Evolutionary conservation across 1,284 basidiomycete species (phyloP).

Genomic region (Ceratobasidium sp.): DNA sequence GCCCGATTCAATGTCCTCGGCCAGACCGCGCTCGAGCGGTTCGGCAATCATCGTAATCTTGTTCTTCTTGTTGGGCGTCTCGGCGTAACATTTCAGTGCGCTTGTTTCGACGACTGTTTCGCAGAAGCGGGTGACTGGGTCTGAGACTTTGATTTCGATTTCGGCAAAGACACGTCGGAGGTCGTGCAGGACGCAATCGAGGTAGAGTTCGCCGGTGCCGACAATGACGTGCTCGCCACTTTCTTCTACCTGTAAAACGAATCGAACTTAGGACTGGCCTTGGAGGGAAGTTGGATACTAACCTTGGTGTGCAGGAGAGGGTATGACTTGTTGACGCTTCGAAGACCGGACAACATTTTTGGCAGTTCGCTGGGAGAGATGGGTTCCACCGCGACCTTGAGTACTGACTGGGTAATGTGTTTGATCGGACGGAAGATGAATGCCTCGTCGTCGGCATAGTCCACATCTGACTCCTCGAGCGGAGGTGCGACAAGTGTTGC

Average conservation of each 20-base stretch:
- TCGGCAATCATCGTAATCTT: slow-evolving; percentile 98
- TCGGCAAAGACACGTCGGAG: slow-evolving; percentile 91
- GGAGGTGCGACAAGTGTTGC: slow-evolving; percentile 83
- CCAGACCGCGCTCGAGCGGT: slow-evolving; percentile 90
- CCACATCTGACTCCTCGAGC: slow-evolving; percentile 48
- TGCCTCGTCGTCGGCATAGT: slow-evolving; percentile 71
- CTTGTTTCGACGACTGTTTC: slow-evolving; percentile 99
- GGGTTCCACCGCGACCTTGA: slow-evolving; percentile 98
- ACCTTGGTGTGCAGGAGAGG: slow-evolving; percentile 94
- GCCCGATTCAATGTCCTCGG: slow-evolving; percentile 92
- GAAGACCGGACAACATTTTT: slow-evolving; percentile 96
- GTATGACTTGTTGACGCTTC: slow-evolving; percentile 98
- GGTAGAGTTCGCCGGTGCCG: slow-evolving; percentile 95
- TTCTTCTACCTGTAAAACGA: slow-evolving; percentile 72
- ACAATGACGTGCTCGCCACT: slow-evolving; percentile 97
- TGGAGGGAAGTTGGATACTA: not conserved
- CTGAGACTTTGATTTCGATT: slow-evolving; percentile 99
- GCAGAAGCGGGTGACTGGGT: slow-evolving; percentile 97
- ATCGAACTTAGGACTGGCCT: not conserved
- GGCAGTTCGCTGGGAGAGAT: slow-evolving; percentile 97
- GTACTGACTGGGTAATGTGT: slow-evolving; percentile 96
- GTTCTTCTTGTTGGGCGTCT: slow-evolving; percentile 99
- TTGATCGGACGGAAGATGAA: slow-evolving; percentile 95
- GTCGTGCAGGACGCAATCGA: slow-evolving; percentile 98
- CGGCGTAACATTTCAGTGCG: slow-evolving; percentile 97